Conservation (phyloP, 2,329 filamentous ascomycete species). For the Aurifilum marmelostoma region DNA sequence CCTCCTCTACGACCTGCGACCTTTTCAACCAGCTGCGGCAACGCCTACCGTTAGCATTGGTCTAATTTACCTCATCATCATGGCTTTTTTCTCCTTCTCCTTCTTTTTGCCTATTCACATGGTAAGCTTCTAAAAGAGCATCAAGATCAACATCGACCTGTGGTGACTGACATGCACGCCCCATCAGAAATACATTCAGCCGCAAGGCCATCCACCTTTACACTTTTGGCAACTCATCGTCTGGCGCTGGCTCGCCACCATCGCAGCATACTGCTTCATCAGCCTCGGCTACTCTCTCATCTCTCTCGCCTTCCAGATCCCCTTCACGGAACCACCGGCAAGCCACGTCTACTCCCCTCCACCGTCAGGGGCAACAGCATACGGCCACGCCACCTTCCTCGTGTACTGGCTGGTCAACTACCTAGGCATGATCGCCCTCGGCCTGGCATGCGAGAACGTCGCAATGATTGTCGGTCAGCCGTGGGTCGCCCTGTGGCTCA, state of each 20-base stretch:
- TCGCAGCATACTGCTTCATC: constrained; percentile 62
- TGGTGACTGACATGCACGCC: not conserved
- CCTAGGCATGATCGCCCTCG: constrained; percentile 64
- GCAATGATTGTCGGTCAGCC: constrained; percentile 64
- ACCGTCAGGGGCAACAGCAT: constrained; percentile 54
- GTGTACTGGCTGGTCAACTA: constrained; percentile 69
- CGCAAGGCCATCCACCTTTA: constrained; percentile 58
- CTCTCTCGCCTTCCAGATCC: constrained; percentile 64
- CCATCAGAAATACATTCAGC: constrained; percentile 53
- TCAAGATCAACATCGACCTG: not conserved
- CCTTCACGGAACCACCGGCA: constrained; percentile 55
- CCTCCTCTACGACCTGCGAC: constrained; percentile 55
- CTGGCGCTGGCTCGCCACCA: constrained; percentile 60
- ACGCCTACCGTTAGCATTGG: constrained; percentile 65
- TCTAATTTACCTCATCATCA: constrained; percentile 68
- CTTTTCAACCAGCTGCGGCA: constrained; percentile 57
- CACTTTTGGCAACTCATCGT: constrained; percentile 60
- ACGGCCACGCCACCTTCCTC: constrained; percentile 60
- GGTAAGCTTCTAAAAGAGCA: constrained; percentile 33
- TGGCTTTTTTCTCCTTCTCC: constrained; percentile 67
- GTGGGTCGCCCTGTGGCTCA: constrained; percentile 64
- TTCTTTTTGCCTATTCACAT: constrained; percentile 68
- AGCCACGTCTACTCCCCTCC: constrained; percentile 45
- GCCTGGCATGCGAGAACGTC: constrained; percentile 66
- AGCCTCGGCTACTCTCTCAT: constrained; percentile 67